Base-by-base conservation (phyloP, 352 stramenopile species). In the Pythium phragmiticola region DNA sequence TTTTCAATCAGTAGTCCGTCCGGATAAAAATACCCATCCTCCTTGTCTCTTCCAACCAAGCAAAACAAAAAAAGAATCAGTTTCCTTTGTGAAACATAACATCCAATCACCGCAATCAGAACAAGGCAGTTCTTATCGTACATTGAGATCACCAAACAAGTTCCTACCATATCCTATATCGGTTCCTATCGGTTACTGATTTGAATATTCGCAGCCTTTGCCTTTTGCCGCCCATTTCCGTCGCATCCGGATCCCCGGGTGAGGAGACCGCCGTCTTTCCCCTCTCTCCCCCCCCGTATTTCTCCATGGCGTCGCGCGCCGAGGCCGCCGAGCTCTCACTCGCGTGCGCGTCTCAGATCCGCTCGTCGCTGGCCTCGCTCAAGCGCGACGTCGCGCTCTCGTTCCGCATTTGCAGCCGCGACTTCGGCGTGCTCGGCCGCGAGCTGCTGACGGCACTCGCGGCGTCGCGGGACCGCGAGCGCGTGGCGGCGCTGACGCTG, bases 341-440 rank as follows among this genome's bases (percentile, higher is more conserved):
- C 26, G 45, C 36, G 48, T 63, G 57, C 17, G 58, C 57, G 5
- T 26, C 30, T 21, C 76, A 82, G 47, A 73, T 92, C 42, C 72
- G 74, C 37, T 36, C 42, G 36, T 77, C 73, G 39, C 66, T 94
- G 9, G 52, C 33, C 2, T 60, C 68, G 37, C 78, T 94, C 37
- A 81, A 85, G 55, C 72, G 67, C 51, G 85, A 94, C 64, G 81
- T 94, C 51, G 72, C 78, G 43, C 63, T 74, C 11, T 92, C 82
- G 42, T 80, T 94, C 52, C 76, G 80, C 13, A 70, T 92, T 33
- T 94, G 82, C 61, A 73, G 75, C 47, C 79, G 75, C 52, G 85
- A 94, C 69, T 92, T 92, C 52, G 70, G 72, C 55, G 63, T 83
- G n/a, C 70, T 94, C 6, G 85, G 85, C 2, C 52, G 69, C 7